Conservation (phyloP, 2,329 filamentous ascomycete genomes). For the Apiospora arundinis region DNA sequence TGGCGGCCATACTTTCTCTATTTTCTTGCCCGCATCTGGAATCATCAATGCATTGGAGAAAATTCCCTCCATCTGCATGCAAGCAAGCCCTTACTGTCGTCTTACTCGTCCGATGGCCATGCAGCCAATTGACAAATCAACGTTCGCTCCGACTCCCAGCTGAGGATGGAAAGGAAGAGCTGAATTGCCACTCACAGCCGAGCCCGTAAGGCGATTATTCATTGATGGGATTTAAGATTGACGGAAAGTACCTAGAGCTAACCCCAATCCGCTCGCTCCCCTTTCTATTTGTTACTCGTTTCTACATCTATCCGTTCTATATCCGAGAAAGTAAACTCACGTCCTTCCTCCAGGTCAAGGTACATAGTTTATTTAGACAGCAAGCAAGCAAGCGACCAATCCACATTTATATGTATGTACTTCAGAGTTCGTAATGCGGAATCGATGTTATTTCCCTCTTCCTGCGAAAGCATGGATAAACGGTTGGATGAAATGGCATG, state of each 20-base stretch:
- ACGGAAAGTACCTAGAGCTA: too few relatives aligned
- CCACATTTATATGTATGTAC: neutral
- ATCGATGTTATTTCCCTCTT: neutral
- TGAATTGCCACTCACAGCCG: neutral
- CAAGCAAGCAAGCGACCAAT: neutral
- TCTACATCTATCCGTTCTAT: neutral
- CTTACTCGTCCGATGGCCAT: neutral
- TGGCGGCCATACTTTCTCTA: neutral
- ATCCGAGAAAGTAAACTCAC: neutral
- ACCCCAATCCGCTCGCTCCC: too few relatives aligned
- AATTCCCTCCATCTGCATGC: neutral
- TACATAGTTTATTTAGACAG: neutral
- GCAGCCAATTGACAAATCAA: conserved; percentile 7
- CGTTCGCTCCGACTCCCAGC: neutral
- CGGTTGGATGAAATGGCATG: neutral
- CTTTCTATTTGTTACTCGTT: too few relatives aligned
- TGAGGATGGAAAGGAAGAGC: neutral
- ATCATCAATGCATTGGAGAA: neutral
- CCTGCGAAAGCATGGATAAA: neutral
- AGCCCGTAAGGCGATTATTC: neutral
- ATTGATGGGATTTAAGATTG: too few relatives aligned
- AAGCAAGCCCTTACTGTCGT: neutral
- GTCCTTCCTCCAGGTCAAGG: neutral
- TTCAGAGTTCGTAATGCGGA: neutral
- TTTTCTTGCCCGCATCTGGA: neutral